Evolutionary conservation across 225 moss, liverwort and hornwort species (phyloP).

Genomic region (Physcomitrium patens): DNA sequence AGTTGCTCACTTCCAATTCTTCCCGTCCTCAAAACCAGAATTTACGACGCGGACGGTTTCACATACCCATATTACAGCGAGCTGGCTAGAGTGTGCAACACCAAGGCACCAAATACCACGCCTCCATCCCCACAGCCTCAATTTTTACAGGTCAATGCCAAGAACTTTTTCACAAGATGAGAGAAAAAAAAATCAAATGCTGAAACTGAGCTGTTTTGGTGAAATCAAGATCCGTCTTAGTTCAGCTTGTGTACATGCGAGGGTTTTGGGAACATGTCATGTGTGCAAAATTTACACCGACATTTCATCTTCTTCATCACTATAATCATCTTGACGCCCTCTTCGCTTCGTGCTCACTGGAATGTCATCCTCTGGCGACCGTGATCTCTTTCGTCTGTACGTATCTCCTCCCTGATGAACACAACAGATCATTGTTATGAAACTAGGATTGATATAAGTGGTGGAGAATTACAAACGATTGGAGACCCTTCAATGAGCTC

Average conservation of each 20-base stretch:
- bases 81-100: slow-evolving; percentile 14
- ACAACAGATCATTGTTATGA: slow-evolving; percentile 6
- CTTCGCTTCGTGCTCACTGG: slow-evolving; percentile 59
- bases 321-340: slow-evolving; percentile 70
- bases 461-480: no score
- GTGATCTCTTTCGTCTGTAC: slow-evolving; percentile 61
- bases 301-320: slow-evolving; percentile 90
- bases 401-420: slow-evolving; percentile 60
- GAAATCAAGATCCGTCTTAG: slow-evolving; percentile 19
- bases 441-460: neutral
- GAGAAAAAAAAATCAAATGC: no score
- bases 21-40: neutral
- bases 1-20: slow-evolving; percentile 15
- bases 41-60: slow-evolving; percentile 8
- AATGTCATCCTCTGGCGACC: slow-evolving; percentile 70
- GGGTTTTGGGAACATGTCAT: slow-evolving; percentile 23
- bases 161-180: neutral
- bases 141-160: slow-evolving; percentile 23
- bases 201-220: slow-evolving; percentile 4
- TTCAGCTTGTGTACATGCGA: slow-evolving; percentile 36
- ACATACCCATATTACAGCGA: slow-evolving; percentile 5
- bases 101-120: slow-evolving; percentile 11
- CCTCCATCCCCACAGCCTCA: slow-evolving; percentile 21
- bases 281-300: slow-evolving; percentile 59
- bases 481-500: neutral